These are phyloP conservation scores for Penicillium sp. DNA, from an alignment of 2,329 filamentous ascomycete species.

Conservation along the genomic window DNA sequence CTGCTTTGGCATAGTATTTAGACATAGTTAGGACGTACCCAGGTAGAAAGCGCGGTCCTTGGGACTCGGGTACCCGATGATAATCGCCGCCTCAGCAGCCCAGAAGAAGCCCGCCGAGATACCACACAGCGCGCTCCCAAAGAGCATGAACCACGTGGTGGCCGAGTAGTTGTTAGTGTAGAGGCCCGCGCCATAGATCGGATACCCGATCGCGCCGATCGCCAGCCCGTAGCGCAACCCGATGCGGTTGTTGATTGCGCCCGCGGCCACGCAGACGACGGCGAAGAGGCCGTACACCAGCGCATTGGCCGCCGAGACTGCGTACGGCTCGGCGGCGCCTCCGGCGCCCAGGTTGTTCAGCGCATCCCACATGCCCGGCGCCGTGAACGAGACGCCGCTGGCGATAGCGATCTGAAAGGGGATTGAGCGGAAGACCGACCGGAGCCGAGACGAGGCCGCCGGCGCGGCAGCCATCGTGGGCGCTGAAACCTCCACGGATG, in stretches of 20 bases:
- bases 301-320: constrained; percentile 18
- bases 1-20: background rate
- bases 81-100: constrained; percentile 21
- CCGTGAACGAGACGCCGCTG: constrained; percentile 20
- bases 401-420: constrained; percentile 22
- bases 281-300: constrained; percentile 18
- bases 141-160: constrained; percentile 20
- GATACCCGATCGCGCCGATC: constrained; percentile 17
- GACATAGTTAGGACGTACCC: too few species aligned
- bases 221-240: constrained; percentile 17
- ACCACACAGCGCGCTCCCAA: constrained; percentile 18
- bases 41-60: constrained; percentile 18
- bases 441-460: background rate
- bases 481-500: too few species aligned
- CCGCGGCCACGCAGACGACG: constrained; percentile 18
- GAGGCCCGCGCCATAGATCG: constrained; percentile 18
- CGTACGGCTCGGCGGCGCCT: constrained; percentile 20
- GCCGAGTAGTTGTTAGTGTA: constrained; percentile 20
- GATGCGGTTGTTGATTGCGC: constrained; percentile 22
- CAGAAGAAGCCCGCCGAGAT: constrained; percentile 20
- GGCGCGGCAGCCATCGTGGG: too few species aligned
- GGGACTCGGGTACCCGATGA: constrained; percentile 21
- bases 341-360: constrained; percentile 20
- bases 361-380: constrained; percentile 21
- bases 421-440: constrained; percentile 14